phyloP scores from a whole-genome alignment of 2,329 filamentous ascomycete species.

The Claviceps digitariae region DNA sequence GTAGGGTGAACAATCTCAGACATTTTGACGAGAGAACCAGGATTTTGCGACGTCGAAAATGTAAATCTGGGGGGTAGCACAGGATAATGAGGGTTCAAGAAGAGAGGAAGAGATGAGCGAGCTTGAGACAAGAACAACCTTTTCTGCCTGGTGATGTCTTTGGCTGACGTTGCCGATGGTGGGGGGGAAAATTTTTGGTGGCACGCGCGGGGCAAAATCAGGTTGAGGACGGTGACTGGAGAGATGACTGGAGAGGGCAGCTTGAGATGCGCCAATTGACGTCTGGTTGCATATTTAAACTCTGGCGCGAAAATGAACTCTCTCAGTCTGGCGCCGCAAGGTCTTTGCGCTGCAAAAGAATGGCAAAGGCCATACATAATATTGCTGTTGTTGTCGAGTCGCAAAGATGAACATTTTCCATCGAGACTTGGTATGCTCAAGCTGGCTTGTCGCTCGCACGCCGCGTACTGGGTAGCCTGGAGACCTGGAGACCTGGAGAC shows the following conservation, averaged over 20 bases:
- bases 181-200: constrained; percentile 4
- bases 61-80: constrained; percentile 4
- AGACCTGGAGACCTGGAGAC: too few species aligned
- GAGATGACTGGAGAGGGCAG: neutral
- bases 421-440: neutral
- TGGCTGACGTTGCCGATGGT: constrained; percentile 1
- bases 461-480: neutral
- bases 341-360: too few species aligned
- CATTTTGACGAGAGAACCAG: constrained; percentile 33
- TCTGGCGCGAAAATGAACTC: neutral
- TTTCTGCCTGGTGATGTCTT: constrained; percentile 2
- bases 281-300: neutral
- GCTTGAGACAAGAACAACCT: constrained; percentile 1
- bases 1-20: constrained; percentile 57
- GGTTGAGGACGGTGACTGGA: neutral
- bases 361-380: too few species aligned
- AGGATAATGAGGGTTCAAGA: neutral
- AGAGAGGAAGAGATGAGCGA: neutral
- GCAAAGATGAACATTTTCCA: neutral
- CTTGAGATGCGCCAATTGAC: neutral
- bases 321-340: too few species aligned
- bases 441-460: neutral
- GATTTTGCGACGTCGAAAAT: constrained; percentile 5
- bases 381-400: neutral
- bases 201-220: neutral